A percentile compares a stretch with the other conserved stretches of the same genome.
Evolutionary conservation across 345 rosid genomes (phyloP).

Genomic region (Durio zibethinus): DNA sequence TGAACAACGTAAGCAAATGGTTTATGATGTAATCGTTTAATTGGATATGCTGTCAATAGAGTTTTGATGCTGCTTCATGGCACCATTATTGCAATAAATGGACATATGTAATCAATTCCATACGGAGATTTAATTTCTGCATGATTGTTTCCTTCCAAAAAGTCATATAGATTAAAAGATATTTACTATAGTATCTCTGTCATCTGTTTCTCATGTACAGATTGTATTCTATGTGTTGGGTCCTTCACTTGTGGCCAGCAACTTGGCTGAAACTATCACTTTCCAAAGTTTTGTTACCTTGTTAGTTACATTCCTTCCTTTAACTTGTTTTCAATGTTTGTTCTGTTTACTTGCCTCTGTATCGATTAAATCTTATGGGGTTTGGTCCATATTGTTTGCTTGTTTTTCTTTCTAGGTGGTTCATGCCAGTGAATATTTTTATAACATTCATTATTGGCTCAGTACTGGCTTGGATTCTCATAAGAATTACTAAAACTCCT

Average conservation of each 20-base stretch:
- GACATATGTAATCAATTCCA: background rate
- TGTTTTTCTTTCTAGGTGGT: constrained; percentile 38
- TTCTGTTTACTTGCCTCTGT: background rate
- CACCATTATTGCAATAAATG: background rate
- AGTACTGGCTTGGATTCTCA: constrained; percentile 49
- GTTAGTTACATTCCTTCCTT: constrained; percentile 29
- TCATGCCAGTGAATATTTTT: constrained; percentile 55
- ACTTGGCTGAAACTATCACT: constrained; percentile 38
- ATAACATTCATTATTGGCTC: constrained; percentile 54
- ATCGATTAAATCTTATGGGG: too few relatives aligned
- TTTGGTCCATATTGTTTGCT: background rate
- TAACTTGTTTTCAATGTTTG: background rate
- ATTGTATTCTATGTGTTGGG: constrained; percentile 35
- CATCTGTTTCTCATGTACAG: constrained; percentile 15
- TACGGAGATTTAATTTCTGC: background rate
- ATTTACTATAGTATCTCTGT: too few relatives aligned
- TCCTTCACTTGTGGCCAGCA: constrained; percentile 42
- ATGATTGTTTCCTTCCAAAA: background rate
- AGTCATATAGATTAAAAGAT: too few relatives aligned
- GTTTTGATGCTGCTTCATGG: background rate
- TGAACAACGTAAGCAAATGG: constrained; percentile 38
- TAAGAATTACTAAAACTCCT: constrained; percentile 46
- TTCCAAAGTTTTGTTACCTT: constrained; percentile 27
- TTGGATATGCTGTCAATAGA: background rate
- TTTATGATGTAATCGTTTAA: background rate